Evolutionary conservation across 2,329 filamentous ascomycete genomes (phyloP), one percentile per base, ranked within the genome.

Genomic region (Aspergillus pseudoglaucus): DNA sequence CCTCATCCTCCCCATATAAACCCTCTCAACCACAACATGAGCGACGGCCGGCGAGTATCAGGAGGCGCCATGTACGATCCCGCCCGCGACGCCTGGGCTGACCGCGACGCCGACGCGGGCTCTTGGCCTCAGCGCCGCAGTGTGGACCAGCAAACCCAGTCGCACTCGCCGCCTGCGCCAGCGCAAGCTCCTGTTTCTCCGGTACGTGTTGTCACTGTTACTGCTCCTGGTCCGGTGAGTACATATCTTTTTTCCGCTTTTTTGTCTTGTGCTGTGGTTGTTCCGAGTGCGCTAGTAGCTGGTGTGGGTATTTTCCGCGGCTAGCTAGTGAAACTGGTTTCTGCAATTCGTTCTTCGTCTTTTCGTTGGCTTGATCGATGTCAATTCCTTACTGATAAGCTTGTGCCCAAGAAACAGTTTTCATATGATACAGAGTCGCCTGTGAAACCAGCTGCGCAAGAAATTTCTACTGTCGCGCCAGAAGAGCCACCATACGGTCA

Each of bases 41-140:
- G 44, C 27, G 46, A 53, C 18, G 42, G 51, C 35, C 40, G 40
- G 14, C 39, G 17, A 27, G 38, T 37, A 33, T 39, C 44, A 23
- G 45, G 30, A 38, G 51, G 42, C 41, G 33, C 44, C 22, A 59
- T 56, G 56, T 59, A 58, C 39, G 56, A 58, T 55, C 53, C 54
- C 39, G 57, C 57, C 46, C 57, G 57, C 50, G 57, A 59, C 51
- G 48, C 40, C 35, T 59, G 57, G 57, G 57, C 53, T 41, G 51
- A 47, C 17, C 45, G 41, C 38, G 30, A 37, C 23, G 41, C 35
- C 35, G 37, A 50, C 17, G 40, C 40, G 39, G 44, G 46, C 15
- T 17, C 44, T 39, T 47, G 33, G 44, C 45, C 40, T 35, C 46
- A 35, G 17, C 40, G 10, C 47, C 25, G 17, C 43, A 27, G 18